A percentile compares a stretch with the other conserved stretches of the same genome.
Conservation (phyloP, 1,139 yeast species). For the Pichia sp. region DNA sequence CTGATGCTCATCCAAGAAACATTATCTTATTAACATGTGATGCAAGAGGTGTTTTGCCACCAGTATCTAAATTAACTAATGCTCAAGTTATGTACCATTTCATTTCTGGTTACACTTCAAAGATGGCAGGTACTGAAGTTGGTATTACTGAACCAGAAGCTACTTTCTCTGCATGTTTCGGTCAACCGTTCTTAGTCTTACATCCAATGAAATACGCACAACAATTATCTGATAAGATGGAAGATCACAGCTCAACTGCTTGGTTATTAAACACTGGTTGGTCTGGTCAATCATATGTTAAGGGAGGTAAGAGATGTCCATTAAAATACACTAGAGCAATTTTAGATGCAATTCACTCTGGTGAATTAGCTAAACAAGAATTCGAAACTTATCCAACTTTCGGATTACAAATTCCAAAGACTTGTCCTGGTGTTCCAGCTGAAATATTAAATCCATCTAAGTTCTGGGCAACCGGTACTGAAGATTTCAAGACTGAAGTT, state of each 20-base stretch:
- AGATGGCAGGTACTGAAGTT: conserved; percentile 99
- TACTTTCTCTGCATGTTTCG: conserved; percentile 97
- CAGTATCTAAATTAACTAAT: conserved; percentile 87
- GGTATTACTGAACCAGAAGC: conserved; percentile 99
- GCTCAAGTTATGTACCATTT: conserved; percentile 99
- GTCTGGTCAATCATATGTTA: conserved; percentile 90
- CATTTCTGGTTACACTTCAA: conserved; percentile 96
- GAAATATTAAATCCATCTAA: conserved; percentile 84
- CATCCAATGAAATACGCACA: conserved; percentile 98
- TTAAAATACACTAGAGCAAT: conserved; percentile 97
- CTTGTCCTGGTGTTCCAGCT: conserved; percentile 75
- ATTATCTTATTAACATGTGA: conserved; percentile 93
- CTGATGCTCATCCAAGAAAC: conserved; percentile 87
- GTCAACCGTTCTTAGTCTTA: conserved; percentile 96
- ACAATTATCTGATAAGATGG: conserved; percentile 91
- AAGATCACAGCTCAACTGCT: conserved; percentile 83
- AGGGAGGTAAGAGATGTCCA: conserved; percentile 97
- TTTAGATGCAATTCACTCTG: conserved; percentile 90
- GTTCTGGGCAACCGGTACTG: conserved; percentile 73
- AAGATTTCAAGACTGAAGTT: conserved; percentile 65
- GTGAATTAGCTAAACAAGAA: conserved; percentile 72
- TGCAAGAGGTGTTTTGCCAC: conserved; percentile 97
- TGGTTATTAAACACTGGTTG: conserved; percentile 98
- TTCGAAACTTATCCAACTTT: conserved; percentile 83
- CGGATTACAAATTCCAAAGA: conserved; percentile 80